Conservation (phyloP, 805 yeast species). For the Zygoascus flipseniorum region DNA sequence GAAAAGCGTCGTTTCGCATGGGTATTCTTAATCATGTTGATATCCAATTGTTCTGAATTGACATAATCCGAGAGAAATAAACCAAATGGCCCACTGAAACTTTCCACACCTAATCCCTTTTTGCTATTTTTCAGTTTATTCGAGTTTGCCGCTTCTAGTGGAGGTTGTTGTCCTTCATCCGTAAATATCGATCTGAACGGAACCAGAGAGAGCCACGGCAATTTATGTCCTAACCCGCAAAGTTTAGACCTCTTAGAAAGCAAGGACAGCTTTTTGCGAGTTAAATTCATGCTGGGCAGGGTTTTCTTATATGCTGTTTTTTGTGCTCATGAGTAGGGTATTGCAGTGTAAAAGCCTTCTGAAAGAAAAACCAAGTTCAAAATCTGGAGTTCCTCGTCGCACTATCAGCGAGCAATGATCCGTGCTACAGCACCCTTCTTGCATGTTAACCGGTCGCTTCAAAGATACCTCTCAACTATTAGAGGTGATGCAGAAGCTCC, state of each 20-base stretch:
- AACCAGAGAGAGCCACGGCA: background rate
- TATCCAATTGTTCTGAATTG: background rate
- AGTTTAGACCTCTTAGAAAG: background rate
- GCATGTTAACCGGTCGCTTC: background rate
- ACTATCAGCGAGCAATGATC: background rate
- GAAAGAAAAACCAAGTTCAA: too few relatives aligned
- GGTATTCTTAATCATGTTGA: conserved; percentile 2
- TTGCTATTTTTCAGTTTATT: background rate
- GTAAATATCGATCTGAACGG: background rate
- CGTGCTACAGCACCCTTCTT: background rate
- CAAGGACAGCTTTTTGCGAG: background rate
- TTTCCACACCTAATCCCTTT: background rate
- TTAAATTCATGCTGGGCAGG: background rate
- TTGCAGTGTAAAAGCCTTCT: too few relatives aligned
- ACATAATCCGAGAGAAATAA: conserved; percentile 11
- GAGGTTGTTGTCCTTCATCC: background rate
- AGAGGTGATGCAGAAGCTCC: conserved; percentile 18
- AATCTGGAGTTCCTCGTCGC: too few relatives aligned
- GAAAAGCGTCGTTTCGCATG: background rate
- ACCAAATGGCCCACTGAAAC: background rate
- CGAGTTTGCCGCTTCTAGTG: background rate
- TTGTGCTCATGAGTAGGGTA: too few relatives aligned
- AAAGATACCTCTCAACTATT: background rate
- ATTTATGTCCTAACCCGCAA: background rate
- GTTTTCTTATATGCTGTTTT: too few relatives aligned